Evolutionary conservation across 1,139 yeast genomes (phyloP).

Genomic region (Sugiyamaella japonica): DNA sequence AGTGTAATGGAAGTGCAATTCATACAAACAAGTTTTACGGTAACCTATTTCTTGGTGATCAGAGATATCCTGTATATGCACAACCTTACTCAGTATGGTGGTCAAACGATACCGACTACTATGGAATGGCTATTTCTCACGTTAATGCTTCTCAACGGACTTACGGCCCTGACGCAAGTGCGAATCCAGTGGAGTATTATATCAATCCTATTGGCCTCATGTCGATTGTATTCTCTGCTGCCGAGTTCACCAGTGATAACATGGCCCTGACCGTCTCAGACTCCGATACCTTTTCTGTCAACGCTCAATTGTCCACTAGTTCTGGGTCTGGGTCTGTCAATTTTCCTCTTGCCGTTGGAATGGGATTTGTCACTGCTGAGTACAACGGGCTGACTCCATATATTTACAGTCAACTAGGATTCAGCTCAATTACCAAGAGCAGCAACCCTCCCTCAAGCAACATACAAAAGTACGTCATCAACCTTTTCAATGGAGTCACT

Average conservation of each 20-base stretch:
- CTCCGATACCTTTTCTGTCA: constrained; percentile 57
- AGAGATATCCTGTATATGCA: constrained; percentile 48
- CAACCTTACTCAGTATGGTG: constrained; percentile 66
- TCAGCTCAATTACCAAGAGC: constrained; percentile 45
- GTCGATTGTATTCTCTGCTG: constrained; percentile 58
- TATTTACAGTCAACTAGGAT: constrained; percentile 56
- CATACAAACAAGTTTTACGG: constrained; percentile 73
- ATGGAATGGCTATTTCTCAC: constrained; percentile 64
- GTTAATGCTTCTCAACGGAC: constrained; percentile 49
- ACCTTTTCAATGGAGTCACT: constrained; percentile 49
- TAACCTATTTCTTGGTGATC: constrained; percentile 56
- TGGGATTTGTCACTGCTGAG: constrained; percentile 73
- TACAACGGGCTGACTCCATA: constrained; percentile 61
- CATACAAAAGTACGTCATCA: constrained; percentile 57
- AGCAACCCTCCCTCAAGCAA: constrained; percentile 42
- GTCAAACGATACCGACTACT: constrained; percentile 43
- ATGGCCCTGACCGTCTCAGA: constrained; percentile 48
- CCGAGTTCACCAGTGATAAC: constrained; percentile 46
- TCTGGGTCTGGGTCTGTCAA: constrained; percentile 34
- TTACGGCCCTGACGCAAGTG: constrained; percentile 40
- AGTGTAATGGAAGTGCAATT: constrained; percentile 43
- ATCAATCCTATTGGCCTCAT: constrained; percentile 56
- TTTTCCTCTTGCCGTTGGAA: constrained; percentile 61
- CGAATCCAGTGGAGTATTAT: constrained; percentile 48
- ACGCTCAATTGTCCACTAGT: constrained; percentile 46